Evolutionary conservation across 2,329 filamentous ascomycete species (phyloP).

Genomic region (Xylariaceae sp.): DNA sequence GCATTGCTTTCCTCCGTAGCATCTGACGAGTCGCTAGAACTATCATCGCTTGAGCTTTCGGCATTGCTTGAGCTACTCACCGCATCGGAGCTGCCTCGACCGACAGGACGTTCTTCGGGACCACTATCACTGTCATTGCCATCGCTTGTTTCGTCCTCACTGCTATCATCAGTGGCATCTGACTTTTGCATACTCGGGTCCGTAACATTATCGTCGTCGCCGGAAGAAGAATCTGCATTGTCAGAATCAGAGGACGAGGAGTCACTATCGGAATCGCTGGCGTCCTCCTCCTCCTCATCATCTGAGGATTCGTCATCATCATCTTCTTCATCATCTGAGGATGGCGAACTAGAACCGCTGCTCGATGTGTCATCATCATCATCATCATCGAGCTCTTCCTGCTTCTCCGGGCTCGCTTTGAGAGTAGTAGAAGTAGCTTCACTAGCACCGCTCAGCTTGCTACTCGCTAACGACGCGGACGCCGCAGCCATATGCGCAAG

Average conservation of each 20-base stretch:
- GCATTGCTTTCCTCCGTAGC: not conserved
- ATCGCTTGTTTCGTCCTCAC: slow-evolving; percentile 11
- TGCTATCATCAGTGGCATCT: too few relatives aligned
- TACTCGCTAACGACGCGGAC: slow-evolving; percentile 27
- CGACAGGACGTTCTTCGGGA: not conserved
- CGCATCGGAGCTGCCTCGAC: not conserved
- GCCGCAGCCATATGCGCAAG: slow-evolving; percentile 32
- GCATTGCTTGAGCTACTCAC: not conserved
- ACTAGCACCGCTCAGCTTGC: slow-evolving; percentile 26
- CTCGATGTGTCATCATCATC: slow-evolving; percentile 23
- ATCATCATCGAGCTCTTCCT: slow-evolving; percentile 17
- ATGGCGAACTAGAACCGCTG: slow-evolving; percentile 25
- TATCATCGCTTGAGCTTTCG: not conserved
- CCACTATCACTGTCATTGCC: slow-evolving; percentile 15
- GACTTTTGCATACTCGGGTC: too few relatives aligned
- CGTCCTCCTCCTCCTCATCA: slow-evolving; percentile 12
- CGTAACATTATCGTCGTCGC: slow-evolving; percentile 13
- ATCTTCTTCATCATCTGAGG: slow-evolving; percentile 14
- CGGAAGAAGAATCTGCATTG: slow-evolving; percentile 30
- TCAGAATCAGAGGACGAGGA: slow-evolving; percentile 24
- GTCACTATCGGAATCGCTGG: not conserved
- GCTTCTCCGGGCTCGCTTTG: slow-evolving; percentile 14
- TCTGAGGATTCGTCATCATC: slow-evolving; percentile 13
- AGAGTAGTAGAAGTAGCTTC: slow-evolving; percentile 21
- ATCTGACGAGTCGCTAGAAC: not conserved